Percentiles rank a stretch among this genome's conserved stretches.
Evolutionary conservation across 139 green algal genomes (phyloP).

Genomic region (Coccomyxa sp.): DNA sequence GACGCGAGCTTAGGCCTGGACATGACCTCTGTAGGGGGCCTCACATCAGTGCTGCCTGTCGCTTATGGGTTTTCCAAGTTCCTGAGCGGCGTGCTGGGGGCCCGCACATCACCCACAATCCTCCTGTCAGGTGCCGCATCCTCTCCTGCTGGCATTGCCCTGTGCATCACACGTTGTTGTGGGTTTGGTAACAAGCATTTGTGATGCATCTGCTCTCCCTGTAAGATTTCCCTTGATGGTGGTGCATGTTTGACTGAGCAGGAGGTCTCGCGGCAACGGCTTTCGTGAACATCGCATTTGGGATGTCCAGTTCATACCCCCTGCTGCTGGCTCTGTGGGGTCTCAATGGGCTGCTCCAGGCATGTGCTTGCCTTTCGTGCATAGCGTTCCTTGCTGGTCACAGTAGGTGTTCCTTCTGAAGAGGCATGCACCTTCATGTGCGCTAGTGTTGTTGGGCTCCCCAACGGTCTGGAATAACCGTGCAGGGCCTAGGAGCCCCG

Average conservation of each 20-base stretch:
- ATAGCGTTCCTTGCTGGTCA: not conserved
- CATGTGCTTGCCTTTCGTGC: constrained; percentile 8
- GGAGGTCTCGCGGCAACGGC: constrained; percentile 85
- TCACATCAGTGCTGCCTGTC: constrained; percentile 94
- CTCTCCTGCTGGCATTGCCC: not conserved
- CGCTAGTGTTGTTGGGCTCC: not conserved
- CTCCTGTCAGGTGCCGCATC: constrained; percentile 66
- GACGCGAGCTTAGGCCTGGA: constrained; percentile 72
- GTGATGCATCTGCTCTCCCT: not conserved
- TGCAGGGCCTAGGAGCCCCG: constrained; percentile 86
- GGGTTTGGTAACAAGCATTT: not conserved
- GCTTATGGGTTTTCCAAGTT: constrained; percentile 86
- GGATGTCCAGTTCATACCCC: constrained; percentile 67
- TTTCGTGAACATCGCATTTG: constrained; percentile 86
- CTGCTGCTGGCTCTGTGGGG: constrained; percentile 87
- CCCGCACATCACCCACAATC: constrained; percentile 67
- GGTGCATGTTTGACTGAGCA: not conserved
- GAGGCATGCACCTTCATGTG: not conserved
- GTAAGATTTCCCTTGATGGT: not conserved
- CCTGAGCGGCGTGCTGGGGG: constrained; percentile 82
- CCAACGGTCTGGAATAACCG: not conserved
- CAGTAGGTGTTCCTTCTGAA: not conserved
- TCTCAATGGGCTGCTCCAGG: constrained; percentile 86
- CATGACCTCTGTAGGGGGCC: constrained; percentile 83
- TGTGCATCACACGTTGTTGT: not conserved